Percentiles rank a stretch among this genome's conserved stretches.
These are phyloP conservation scores for Fusarium incarnatum DNA, from an alignment of 2,329 filamentous ascomycete species.

Conservation along the genomic window DNA sequence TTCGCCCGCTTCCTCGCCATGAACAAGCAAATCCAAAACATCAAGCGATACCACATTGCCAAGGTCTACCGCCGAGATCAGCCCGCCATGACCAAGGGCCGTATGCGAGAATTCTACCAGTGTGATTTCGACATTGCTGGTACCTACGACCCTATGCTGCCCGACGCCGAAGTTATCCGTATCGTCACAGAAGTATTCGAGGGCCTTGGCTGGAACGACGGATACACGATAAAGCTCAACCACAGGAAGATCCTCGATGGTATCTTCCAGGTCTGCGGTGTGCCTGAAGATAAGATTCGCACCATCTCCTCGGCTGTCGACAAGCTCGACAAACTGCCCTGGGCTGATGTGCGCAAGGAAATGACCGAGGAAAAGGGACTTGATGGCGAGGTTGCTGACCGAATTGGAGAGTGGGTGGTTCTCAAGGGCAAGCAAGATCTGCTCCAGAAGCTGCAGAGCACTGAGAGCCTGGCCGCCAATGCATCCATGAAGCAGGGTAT, in stretches of 20 bases:
- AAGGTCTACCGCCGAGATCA: slow-evolving; percentile 74
- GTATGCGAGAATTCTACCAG: slow-evolving; percentile 97
- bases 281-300: slow-evolving; percentile 86
- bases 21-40: slow-evolving; percentile 83
- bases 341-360: slow-evolving; percentile 89
- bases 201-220: slow-evolving; percentile 77
- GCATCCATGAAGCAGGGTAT: slow-evolving; percentile 82
- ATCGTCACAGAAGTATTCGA: slow-evolving; percentile 90
- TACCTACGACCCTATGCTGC: slow-evolving; percentile 87
- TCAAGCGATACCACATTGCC: slow-evolving; percentile 95
- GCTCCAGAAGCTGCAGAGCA: slow-evolving; percentile 74
- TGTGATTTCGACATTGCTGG: slow-evolving; percentile 98
- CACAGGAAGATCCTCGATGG: slow-evolving; percentile 95
- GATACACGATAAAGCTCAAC: slow-evolving; percentile 91
- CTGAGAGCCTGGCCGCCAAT: slow-evolving; percentile 77
- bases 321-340: slow-evolving; percentile 93
- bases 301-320: slow-evolving; percentile 93
- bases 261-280: slow-evolving; percentile 90
- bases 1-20: slow-evolving; percentile 94
- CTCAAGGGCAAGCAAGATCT: slow-evolving; percentile 81
- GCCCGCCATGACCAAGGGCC: slow-evolving; percentile 82
- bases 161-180: slow-evolving; percentile 88
- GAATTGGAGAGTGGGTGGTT: slow-evolving; percentile 86
- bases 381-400: slow-evolving; percentile 80
- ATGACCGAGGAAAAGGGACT: slow-evolving; percentile 95